Evolutionary conservation across 495 filamentous ascomycete species (phyloP).

Genomic region (Aspergillus conjunctus): DNA sequence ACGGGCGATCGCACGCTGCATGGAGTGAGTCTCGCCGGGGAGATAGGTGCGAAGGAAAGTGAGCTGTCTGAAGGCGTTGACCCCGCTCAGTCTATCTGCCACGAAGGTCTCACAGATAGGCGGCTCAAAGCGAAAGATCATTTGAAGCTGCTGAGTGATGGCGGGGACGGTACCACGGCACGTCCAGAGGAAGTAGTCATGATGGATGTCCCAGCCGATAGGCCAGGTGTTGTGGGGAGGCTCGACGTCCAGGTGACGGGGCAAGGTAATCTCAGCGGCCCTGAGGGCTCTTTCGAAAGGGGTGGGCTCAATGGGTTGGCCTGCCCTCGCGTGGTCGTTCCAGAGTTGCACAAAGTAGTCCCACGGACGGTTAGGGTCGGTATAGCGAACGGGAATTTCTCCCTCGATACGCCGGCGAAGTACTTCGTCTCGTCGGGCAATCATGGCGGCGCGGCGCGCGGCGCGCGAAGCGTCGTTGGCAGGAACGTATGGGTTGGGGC

Average conservation of each 20-base stretch:
- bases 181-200: conserved; percentile 25
- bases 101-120: conserved; percentile 18
- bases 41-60: conserved; percentile 22
- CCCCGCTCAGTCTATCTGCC: conserved; percentile 14
- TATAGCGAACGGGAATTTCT: background rate
- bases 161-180: conserved; percentile 21
- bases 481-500: background rate
- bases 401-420: background rate
- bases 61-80: conserved; percentile 22
- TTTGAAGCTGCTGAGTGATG: conserved; percentile 23
- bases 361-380: background rate
- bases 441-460: background rate
- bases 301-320: background rate
- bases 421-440: background rate
- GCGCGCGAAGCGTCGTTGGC: no score
- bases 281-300: background rate
- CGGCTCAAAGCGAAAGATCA: conserved; percentile 19
- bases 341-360: background rate
- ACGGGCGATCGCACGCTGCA: conserved; percentile 24
- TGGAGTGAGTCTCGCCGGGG: conserved; percentile 24
- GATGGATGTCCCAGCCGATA: conserved; percentile 12
- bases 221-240: conserved; percentile 17
- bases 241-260: conserved; percentile 14
- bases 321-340: background rate
- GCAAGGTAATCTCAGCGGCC: conserved; percentile 13